phyloP scores from a whole-genome alignment of 805 yeast genomes.

The Candida dajiaensis region DNA sequence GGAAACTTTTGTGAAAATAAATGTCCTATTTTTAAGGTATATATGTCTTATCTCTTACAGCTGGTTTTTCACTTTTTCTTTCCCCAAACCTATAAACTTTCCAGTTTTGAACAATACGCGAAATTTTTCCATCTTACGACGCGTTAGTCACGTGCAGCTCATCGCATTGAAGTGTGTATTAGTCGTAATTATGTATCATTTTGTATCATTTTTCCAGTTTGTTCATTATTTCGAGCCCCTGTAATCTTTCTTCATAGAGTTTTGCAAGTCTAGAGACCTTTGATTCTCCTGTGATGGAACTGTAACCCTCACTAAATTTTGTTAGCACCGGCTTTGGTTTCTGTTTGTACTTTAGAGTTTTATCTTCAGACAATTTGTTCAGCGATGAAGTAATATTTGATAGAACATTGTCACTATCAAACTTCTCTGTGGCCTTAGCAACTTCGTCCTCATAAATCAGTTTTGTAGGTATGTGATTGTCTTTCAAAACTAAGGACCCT shows the following conservation, averaged over 20 bases:
- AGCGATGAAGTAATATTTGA: conserved; percentile 20
- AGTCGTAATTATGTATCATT: neutral
- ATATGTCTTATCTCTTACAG: no score
- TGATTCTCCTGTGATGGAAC: conserved; percentile 32
- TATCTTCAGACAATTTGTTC: conserved; percentile 13
- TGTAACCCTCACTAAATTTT: conserved; percentile 26
- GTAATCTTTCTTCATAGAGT: conserved; percentile 53
- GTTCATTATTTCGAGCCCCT: conserved; percentile 30
- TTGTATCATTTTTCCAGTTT: conserved; percentile 21
- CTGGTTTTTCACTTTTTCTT: no score
- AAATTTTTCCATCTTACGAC: neutral
- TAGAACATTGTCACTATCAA: conserved; percentile 7
- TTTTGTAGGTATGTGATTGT: neutral
- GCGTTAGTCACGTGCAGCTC: neutral
- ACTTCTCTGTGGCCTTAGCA: neutral
- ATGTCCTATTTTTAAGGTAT: no score
- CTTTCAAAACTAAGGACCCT: neutral
- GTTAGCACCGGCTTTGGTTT: conserved; percentile 8
- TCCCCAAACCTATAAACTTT: neutral
- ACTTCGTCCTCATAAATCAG: conserved; percentile 3
- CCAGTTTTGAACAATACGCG: neutral
- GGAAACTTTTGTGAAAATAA: no score
- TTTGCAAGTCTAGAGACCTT: conserved; percentile 60
- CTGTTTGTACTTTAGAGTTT: conserved; percentile 2
- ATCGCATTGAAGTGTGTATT: neutral